Conservation (phyloP, 257 asterid genomes). For the Solanum boliviense region DNA sequence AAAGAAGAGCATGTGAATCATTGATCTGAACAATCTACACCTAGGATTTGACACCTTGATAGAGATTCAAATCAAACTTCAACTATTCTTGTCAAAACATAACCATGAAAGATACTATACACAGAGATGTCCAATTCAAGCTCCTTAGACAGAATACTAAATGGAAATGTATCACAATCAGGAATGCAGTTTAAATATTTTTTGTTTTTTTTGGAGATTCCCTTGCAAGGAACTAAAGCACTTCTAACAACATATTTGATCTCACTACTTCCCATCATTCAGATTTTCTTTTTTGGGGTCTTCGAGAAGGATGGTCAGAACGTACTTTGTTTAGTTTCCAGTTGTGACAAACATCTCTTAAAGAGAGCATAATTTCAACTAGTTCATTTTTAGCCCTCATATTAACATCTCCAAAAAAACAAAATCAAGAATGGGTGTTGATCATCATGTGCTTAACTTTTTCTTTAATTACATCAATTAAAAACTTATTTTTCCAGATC, state of each 20-base stretch:
- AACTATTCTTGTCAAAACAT: not conserved
- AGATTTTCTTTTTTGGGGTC: not conserved
- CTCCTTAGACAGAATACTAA: not conserved
- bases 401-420: not conserved
- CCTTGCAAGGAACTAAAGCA: not conserved
- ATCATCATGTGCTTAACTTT: not conserved
- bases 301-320: not conserved
- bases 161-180: not conserved
- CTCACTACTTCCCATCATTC: not conserved
- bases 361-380: not conserved
- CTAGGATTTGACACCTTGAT: not conserved
- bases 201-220: not conserved
- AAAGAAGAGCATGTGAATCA: not conserved
- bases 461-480: not conserved
- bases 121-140: not conserved
- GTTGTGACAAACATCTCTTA: not conserved
- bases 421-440: not conserved
- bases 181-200: not conserved
- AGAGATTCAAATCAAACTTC: not conserved
- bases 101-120: not conserved
- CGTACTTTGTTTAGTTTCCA: not conserved
- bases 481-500: not conserved
- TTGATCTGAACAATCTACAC: not conserved
- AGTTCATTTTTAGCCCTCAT: not conserved
- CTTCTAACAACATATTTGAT: not conserved